Evolutionary conservation across 1,284 basidiomycete genomes (phyloP).

Genomic region (Ganoderma lucidum): DNA sequence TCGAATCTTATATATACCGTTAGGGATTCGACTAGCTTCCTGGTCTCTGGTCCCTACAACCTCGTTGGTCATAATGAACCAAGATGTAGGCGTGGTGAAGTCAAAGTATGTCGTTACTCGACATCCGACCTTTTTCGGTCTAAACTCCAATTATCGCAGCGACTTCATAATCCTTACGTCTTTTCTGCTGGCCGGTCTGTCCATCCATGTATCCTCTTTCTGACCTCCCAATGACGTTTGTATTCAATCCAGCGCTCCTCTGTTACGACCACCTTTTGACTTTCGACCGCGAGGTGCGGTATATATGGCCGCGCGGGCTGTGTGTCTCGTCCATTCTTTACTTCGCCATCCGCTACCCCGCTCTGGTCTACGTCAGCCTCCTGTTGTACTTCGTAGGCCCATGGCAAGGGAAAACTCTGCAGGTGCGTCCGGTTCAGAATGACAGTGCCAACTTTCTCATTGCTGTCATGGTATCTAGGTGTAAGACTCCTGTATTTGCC

Average conservation of each 20-base stretch:
- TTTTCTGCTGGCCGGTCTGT: background rate
- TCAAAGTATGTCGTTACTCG: background rate
- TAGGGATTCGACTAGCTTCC: background rate
- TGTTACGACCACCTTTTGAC: conserved; percentile 29
- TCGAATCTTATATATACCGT: background rate
- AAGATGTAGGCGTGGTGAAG: background rate
- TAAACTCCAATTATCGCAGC: background rate
- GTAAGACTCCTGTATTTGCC: background rate
- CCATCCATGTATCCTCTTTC: background rate
- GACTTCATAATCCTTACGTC: background rate
- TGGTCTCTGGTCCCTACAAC: background rate
- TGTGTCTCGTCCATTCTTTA: conserved; percentile 17
- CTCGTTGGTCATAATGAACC: background rate
- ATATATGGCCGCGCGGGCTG: conserved; percentile 22
- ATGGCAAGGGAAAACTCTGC: background rate
- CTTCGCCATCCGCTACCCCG: conserved; percentile 24
- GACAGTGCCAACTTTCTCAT: background rate
- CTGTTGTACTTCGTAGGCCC: background rate
- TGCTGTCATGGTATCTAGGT: background rate
- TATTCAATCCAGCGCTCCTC: conserved; percentile 19
- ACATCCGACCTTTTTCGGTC: background rate
- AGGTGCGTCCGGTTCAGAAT: background rate
- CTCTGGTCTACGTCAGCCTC: conserved; percentile 10
- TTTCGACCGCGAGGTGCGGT: conserved; percentile 19
- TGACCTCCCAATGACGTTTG: background rate